Evolutionary conservation across 345 rosid species (phyloP).

Genomic region (Salix suchowensis): DNA sequence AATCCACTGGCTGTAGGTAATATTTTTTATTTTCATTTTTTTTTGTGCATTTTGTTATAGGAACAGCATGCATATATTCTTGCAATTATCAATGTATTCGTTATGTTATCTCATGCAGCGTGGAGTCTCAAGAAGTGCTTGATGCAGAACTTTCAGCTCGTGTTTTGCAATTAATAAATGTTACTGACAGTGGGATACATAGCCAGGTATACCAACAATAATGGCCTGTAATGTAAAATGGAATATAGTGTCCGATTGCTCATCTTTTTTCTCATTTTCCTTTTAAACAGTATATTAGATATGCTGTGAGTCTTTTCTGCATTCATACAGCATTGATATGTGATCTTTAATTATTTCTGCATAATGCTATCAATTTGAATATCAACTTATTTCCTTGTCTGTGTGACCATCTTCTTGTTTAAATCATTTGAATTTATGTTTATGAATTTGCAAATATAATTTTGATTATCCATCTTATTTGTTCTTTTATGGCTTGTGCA

Average conservation of each 20-base stretch:
- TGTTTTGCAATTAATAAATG: constrained; percentile 81
- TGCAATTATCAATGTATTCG: constrained; percentile 7
- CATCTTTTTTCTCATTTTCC: background rate
- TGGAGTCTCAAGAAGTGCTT: constrained; percentile 90
- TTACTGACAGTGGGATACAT: constrained; percentile 88
- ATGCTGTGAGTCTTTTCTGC: background rate
- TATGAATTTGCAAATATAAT: background rate
- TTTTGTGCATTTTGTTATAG: background rate
- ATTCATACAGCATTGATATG: background rate
- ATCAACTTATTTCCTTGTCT: background rate
- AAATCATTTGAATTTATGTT: background rate
- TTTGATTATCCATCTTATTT: background rate
- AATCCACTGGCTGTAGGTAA: constrained; percentile 88
- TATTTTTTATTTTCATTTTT: background rate
- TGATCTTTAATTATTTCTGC: background rate
- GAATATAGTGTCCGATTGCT: background rate
- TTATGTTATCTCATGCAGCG: constrained; percentile 44
- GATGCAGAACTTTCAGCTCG: constrained; percentile 99
- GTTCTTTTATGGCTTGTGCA: background rate
- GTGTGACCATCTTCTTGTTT: background rate
- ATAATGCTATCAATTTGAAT: background rate
- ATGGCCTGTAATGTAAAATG: background rate
- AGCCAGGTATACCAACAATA: constrained; percentile 50
- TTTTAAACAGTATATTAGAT: background rate
- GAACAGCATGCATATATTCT: constrained; percentile 8